Base-by-base conservation (phyloP, 805 yeast genomes). In the Saccharomycopsis sp. region DNA sequence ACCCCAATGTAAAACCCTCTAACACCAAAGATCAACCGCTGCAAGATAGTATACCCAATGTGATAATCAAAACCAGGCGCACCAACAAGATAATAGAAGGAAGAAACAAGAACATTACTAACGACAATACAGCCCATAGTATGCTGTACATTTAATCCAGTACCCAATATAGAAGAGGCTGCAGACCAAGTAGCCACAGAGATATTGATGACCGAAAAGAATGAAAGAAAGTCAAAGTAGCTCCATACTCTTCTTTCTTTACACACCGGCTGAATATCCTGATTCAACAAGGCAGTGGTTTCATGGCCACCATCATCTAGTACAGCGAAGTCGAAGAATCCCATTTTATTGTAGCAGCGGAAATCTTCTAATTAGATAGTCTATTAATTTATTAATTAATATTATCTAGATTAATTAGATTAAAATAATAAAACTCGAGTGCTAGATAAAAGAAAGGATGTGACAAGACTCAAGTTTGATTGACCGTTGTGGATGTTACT, bases 61-160 rank as follows among this genome's bases (percentile, higher is more conserved):
- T 79, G 82, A 71, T 76, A 80, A 53, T 78, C 75, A 17, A 69
- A 65, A 51, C 85, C 85, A 0, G 78, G 81, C 55, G 70, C 73
- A 19, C 80, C 75, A 64, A 78, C 79, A 12, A 78, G 72, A 44
- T 77, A 63, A 15, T 83, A 77, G 58, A 75, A 73, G 3, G 70
- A 17, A 49, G 76, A 69, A 15, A 81, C 77, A 15, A 81, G 61
- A 3, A 75, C 63, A 65, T 79, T 80, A 35, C 80, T 83, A n/a
- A 81, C 62, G 38, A 76, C 71, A 52, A 73, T 63, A 14, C 75
- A 72, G 8, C 78, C 77, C 66, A 81, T 73, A 5, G 79, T 72
- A 54, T 78, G 77, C 3, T 75, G 71, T 51, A 78, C 77, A 47
- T 74, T 71, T 56, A 79, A 67, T 1, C 84, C 84, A 7, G 76